Percentiles rank a stretch among this genome's conserved stretches.
These are phyloP conservation scores for Gaertneriomyces semiglobifer DNA, from an alignment of 192 early-diverging fungal species.

Conservation along the genomic window DNA sequence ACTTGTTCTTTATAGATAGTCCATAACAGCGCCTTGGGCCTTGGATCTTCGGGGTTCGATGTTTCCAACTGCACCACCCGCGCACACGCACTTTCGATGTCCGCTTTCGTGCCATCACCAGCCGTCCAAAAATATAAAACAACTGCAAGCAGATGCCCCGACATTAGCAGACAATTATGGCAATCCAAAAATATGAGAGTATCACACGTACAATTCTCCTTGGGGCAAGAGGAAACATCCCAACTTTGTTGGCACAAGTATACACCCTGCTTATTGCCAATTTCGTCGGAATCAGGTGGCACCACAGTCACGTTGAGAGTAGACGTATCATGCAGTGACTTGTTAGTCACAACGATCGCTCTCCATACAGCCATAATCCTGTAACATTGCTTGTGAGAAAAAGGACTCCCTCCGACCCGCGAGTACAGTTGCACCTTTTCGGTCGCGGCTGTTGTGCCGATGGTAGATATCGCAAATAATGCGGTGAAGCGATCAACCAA, in stretches of 20 bases:
- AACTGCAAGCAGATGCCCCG: conserved; percentile 6
- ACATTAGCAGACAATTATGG: not conserved
- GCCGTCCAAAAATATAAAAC: conserved; percentile 4
- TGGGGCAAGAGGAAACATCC: conserved; percentile 24
- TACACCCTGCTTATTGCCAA: conserved; percentile 17
- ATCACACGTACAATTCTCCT: conserved; percentile 15
- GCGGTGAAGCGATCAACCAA: conserved; percentile 15
- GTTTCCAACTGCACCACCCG: not conserved
- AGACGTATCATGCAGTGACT: conserved; percentile 6
- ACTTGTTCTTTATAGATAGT: not conserved
- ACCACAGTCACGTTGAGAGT: conserved; percentile 18
- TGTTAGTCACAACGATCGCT: conserved; percentile 4
- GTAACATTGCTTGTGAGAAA: not conserved
- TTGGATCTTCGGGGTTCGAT: not conserved
- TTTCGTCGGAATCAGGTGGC: not conserved
- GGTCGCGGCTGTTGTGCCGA: not conserved
- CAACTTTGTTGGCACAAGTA: conserved; percentile 7
- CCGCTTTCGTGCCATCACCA: not conserved
- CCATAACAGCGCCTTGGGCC: not conserved
- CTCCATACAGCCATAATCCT: conserved; percentile 1
- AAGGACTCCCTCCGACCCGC: not conserved
- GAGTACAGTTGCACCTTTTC: conserved; percentile 3
- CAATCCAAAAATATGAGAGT: not conserved
- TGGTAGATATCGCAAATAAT: conserved; percentile 3
- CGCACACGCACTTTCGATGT: not conserved